Base-by-base conservation (phyloP, 768 basidiomycete species). In the Pholiota conissans region DNA sequence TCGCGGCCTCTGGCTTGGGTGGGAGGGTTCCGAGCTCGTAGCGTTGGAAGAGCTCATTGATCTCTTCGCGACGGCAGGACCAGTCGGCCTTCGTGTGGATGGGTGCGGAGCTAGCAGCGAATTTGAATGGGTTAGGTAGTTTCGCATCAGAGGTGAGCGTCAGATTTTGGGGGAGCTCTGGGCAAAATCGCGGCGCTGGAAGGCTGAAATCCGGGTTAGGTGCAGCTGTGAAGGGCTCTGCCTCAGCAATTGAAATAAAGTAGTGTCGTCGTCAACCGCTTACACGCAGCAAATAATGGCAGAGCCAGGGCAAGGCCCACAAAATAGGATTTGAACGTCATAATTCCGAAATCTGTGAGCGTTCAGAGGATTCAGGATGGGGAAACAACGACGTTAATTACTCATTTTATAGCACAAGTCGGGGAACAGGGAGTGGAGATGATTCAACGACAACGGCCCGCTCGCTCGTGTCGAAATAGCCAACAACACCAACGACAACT, bases 41-140 rank as follows among this genome's bases (percentile, higher is more conserved):
- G 26, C 71, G 73, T 61, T 83, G 78, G 63, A 84, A 68, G 20
- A 83, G 71, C 39, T 77, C 67, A 49, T 62, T 66, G 61, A 84
- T 76, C 64, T 84, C 79, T 4, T 72, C 69, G 13, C 76, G 73
- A 18, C 81, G 76, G 63, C 82, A 84, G 1, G 71, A 69, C 79
- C 80, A 84, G 55, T 80, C 76, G 3, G 65, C 75, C 42, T 69
- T 69, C 28, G 75, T 80, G 11, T 62, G 49, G 8, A 78, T 76
- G 62, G 9, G 59, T 11, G n/a, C 27, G 9, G 66, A 50, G 5
- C 80, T 81, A 59, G 73, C 69, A 28, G 75, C 64, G 65, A 81
- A 81, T 13, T 71, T 65, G 74, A 84, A 84, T 1, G 82, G 83
- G 63, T 84, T 73, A 7, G 80, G 79, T 9, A 84, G 75, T 51